phyloP scores from a whole-genome alignment of 495 filamentous ascomycete species.

The Penicillium argentinense region DNA sequence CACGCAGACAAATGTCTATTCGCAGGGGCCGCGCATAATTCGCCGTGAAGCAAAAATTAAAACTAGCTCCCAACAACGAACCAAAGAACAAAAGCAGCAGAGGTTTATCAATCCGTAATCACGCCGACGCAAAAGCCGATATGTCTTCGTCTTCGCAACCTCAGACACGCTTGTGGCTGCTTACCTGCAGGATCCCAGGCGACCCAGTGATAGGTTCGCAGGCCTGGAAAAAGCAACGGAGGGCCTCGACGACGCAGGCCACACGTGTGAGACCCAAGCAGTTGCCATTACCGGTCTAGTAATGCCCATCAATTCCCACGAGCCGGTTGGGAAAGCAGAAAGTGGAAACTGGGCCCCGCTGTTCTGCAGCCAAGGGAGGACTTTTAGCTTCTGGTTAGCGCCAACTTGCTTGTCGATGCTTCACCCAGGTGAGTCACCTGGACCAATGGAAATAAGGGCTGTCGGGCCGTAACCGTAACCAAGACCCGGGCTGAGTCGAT shows the following conservation, averaged over 20 bases:
- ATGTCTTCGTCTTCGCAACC: no score
- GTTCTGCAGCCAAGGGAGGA: background rate
- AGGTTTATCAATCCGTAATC: no score
- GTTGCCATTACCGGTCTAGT: background rate
- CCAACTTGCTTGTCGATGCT: background rate
- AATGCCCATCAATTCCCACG: background rate
- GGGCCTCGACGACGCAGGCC: background rate
- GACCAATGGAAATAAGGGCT: background rate
- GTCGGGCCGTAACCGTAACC: background rate
- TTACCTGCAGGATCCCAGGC: background rate
- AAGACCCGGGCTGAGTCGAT: background rate
- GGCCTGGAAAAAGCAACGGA: background rate
- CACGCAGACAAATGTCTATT: no score
- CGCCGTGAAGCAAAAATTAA: background rate
- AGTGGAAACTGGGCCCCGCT: background rate
- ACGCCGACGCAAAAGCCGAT: no score
- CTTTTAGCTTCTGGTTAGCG: background rate
- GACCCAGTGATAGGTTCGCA: background rate
- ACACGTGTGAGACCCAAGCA: background rate
- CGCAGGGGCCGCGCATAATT: no score
- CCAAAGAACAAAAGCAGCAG: no score
- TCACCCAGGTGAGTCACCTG: background rate
- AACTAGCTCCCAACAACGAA: background rate
- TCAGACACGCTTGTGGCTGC: slow-evolving; percentile 1
- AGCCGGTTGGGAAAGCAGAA: background rate